phyloP scores from a whole-genome alignment of 148 eudicot species.

The Rheum nobile region DNA sequence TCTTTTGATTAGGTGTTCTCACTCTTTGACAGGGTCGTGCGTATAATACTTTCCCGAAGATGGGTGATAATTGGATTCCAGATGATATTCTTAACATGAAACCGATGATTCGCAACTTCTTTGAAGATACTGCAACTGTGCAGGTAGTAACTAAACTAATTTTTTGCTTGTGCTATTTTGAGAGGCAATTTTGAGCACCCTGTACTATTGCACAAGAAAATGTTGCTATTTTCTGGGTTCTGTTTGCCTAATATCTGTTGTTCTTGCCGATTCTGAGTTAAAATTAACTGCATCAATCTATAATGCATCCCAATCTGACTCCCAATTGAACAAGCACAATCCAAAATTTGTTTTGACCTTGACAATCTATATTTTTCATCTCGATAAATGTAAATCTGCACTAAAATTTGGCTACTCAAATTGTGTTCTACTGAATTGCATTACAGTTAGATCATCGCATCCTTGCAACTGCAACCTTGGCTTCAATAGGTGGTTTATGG shows the following conservation, averaged over 20 bases:
- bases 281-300: background rate
- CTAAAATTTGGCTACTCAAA: background rate
- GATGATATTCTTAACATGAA: slow-evolving; percentile 76
- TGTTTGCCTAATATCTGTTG: background rate
- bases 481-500: slow-evolving; percentile 67
- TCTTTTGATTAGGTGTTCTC: background rate
- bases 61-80: slow-evolving; percentile 99
- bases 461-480: slow-evolving; percentile 72
- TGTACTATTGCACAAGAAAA: background rate
- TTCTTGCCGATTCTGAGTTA: background rate
- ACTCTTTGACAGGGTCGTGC: slow-evolving; percentile 66
- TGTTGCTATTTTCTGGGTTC: background rate
- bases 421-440: background rate
- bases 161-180: background rate
- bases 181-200: background rate
- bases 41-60: slow-evolving; percentile 88
- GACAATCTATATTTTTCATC: background rate
- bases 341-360: background rate
- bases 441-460: slow-evolving; percentile 91
- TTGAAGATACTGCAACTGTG: slow-evolving; percentile 89
- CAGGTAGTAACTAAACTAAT: slow-evolving; percentile 41
- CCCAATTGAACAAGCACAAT: background rate
- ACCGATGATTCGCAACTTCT: slow-evolving; percentile 83
- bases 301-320: background rate
- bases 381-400: too few relatives aligned